Base-by-base conservation (phyloP, 2,329 filamentous ascomycete genomes). In the Hymenoscyphus scutula region DNA sequence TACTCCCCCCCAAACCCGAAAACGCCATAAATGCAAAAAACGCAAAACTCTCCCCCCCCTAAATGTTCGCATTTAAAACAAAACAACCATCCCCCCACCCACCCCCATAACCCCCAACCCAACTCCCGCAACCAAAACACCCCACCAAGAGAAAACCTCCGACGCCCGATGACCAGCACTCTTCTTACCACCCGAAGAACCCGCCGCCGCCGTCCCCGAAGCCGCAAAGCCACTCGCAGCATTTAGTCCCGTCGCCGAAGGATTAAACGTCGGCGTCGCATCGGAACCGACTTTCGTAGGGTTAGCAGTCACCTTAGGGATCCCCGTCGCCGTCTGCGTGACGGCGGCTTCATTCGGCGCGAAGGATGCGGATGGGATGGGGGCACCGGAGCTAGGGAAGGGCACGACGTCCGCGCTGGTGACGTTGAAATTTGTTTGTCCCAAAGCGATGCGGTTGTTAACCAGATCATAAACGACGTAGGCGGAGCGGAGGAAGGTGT, bases 381-480 rank as follows among this genome's bases (percentile, higher is more conserved):
- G 38, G n/a, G 71, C 72, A 19, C 70, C 72, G 11, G 53, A 53
- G 34, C 67, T 71, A 13, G 66, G 62, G 41, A 75, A 74, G 15
- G 69, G 5, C 11, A 75, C 67, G 37, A 75, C 60, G 27, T 73
- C 73, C n/a, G 68, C 69, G 6, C 67, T 64, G 2, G 74, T 74
- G 5, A 75, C 71, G 66, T 80, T 77, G 67, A 78, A 79, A 32
- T 79, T 76, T n/a, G 80, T 80, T 62, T 81, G 76, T 0, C 80
- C 82, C 15, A 84, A 73, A 15, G 76, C 81, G 56, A 84, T 78
- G 64, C 80, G 74, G 65, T 82, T 77, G 68, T 83, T 83, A 13
- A 75, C 77, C 15, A 84, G 74, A 67, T 84, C 81, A 64, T 82
- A 84, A 15, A 84, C 81, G 2, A 81, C 79, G 64, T 84, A 84